These are phyloP conservation scores for Claviceps arundinis DNA, from an alignment of 2,329 filamentous ascomycete species.

Conservation along the genomic window DNA sequence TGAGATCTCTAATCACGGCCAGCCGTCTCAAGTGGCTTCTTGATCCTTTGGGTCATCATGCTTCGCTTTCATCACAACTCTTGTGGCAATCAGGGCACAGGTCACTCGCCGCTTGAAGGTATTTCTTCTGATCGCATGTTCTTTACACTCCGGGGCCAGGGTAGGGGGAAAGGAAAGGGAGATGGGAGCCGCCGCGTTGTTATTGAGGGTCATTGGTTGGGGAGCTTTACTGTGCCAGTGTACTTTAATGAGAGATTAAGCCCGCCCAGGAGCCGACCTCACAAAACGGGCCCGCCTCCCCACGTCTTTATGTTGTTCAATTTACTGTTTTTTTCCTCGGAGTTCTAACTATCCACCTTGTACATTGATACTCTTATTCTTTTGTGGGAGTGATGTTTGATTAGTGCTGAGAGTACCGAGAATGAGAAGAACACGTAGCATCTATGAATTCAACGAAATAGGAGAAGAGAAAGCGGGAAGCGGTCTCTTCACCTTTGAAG, in stretches of 20 bases:
- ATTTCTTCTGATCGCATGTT: conserved; percentile 6
- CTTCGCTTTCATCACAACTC: conserved; percentile 1
- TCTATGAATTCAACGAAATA: background rate
- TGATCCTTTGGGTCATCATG: background rate
- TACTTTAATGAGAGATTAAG: conserved; percentile 24
- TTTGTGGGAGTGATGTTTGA: background rate
- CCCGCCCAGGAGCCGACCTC: conserved; percentile 13
- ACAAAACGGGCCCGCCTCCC: conserved; percentile 13
- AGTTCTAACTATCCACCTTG: background rate
- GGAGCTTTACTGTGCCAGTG: conserved; percentile 16
- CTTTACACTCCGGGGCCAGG: conserved; percentile 11
- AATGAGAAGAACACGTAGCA: background rate
- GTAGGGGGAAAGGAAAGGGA: conserved; percentile 2
- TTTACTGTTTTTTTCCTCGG: conserved; percentile 9
- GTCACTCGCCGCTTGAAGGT: background rate
- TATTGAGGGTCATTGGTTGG: conserved; percentile 4
- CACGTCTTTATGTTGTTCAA: conserved; percentile 7
- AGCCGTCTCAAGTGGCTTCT: background rate
- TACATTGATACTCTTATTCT: background rate
- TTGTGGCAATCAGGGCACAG: background rate
- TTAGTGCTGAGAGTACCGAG: background rate
- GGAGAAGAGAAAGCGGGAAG: background rate
- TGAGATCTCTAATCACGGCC: background rate
- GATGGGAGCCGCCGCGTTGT: conserved; percentile 5
- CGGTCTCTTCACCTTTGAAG: background rate